Evolutionary conservation across 306 rosid genomes (phyloP), one percentile per base, ranked within the genome.

Genomic region (Citrullus mucosospermus): DNA sequence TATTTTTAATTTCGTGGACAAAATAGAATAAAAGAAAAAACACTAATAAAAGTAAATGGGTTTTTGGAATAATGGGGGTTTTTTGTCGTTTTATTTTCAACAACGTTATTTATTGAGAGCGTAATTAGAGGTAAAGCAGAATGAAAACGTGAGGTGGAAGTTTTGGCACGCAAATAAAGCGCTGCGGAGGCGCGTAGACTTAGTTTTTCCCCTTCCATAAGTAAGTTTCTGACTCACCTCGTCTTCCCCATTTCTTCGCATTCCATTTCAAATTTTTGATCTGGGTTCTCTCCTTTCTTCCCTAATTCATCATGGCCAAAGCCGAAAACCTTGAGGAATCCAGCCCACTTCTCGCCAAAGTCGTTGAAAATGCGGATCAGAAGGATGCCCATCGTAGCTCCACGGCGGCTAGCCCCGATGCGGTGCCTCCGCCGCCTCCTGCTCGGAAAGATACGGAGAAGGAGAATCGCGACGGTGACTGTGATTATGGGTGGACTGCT

Each of bases 401-500:
- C 28, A 5, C 58, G 75, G 82, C 61, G 34, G 69, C 77, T 8
- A 65, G 53, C 34, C 2, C 68, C 46, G 61, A 46, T 36, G 36
- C 79, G 0, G 53, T 73, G n/a, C 39, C 76, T 5, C 68, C 72
- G 9, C 11, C 73, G 6, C 14, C 73, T 6, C 17, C 43, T 63
- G 56, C 44, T 53, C 43, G 8, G 8, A 81, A 85, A 61, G 15
- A 82, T 56, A 75, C 74, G 11, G 75, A 81, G 2, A 58, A 83
- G 39, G 90, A 59, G 0, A 65, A 78, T 41, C 62, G 78, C 3
- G 80, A 59, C n/a, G 79, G 56, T 7, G 74, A 81, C 1, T 69
- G 71, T 76, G 86, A 78, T 66, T 78, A 56, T 63, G 92, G 78
- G 0, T 95, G 98, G 97, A 91, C 97, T 75, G 98, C 92, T 28